Conservation (phyloP, 139 green algal species). For the Chlorella sp. region DNA sequence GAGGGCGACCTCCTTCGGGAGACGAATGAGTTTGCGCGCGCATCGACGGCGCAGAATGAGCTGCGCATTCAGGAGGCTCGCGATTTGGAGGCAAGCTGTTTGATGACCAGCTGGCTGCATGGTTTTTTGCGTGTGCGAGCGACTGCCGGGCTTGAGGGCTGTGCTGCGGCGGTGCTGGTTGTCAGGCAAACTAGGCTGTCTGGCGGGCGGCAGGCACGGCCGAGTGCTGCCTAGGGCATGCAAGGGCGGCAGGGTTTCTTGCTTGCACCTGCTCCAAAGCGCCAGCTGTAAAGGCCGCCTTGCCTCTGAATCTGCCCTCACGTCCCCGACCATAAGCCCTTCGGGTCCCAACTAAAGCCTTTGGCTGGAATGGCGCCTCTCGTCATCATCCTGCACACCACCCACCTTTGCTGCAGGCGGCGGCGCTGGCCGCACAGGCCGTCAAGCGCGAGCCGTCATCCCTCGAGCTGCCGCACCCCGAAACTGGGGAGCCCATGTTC, state of each 20-base stretch:
- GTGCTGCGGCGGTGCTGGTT: no score
- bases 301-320: no score
- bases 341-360: neutral
- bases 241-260: no score
- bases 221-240: neutral
- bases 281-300: no score
- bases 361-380: neutral
- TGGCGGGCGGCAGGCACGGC: no score
- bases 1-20: neutral
- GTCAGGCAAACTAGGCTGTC: no score
- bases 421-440: neutral
- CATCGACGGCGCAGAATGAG: neutral
- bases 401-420: neutral
- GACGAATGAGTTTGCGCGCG: neutral
- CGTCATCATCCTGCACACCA: neutral
- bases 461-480: neutral
- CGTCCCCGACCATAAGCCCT: no score
- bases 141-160: no score
- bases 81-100: neutral
- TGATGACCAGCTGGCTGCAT: neutral
- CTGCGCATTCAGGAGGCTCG: neutral
- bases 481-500: constrained; percentile 55
- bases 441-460: neutral
- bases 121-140: no score
- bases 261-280: no score